phyloP scores from a whole-genome alignment of 179 eudicot species.

The Spergularia azorica region DNA sequence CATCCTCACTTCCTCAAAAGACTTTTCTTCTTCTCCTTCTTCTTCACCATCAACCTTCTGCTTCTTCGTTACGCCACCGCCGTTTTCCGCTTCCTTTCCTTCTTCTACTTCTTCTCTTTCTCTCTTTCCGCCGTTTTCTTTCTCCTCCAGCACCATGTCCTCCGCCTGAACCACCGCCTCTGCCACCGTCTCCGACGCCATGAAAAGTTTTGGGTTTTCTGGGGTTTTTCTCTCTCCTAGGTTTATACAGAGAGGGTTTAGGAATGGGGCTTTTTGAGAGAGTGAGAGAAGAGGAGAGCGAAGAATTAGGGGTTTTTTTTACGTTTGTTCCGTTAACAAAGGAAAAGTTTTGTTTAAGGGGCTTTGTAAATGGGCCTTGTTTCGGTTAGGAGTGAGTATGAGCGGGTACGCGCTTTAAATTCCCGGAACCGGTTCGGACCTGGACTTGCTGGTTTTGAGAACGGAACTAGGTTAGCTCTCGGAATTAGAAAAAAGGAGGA shows the following conservation, averaged over 20 bases:
- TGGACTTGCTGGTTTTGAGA: no score
- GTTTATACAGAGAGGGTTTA: constrained; percentile 27
- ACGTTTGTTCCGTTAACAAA: no score
- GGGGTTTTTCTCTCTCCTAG: constrained; percentile 28
- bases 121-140: neutral
- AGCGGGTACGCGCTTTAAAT: no score
- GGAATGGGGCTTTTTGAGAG: neutral
- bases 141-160: constrained; percentile 36
- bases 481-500: no score
- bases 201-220: neutral
- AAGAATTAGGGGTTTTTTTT: neutral
- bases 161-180: constrained; percentile 26
- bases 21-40: constrained; percentile 46
- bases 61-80: constrained; percentile 45
- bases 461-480: no score
- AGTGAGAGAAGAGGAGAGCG: neutral
- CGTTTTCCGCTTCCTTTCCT: constrained; percentile 35
- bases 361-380: no score
- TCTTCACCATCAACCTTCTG: constrained; percentile 32
- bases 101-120: constrained; percentile 34
- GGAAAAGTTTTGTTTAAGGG: no score
- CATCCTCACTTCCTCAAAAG: constrained; percentile 57
- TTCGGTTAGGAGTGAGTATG: no score
- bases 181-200: constrained; percentile 34
- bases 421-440: no score